Conservation (phyloP, 176 grass and related monocot species). For the Bothriochloa decipiens region DNA sequence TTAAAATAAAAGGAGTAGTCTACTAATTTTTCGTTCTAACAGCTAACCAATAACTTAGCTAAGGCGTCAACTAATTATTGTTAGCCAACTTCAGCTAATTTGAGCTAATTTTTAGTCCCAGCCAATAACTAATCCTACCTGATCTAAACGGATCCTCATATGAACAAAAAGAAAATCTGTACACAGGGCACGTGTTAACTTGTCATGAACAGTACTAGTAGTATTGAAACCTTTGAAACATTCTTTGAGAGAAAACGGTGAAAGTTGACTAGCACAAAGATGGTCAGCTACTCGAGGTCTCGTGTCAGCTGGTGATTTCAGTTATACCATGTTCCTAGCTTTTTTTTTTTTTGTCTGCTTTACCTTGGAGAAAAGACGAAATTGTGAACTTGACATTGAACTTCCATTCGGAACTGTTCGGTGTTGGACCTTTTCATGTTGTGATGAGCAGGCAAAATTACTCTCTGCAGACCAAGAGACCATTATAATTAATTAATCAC, state of each 20-base stretch:
- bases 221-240: background rate
- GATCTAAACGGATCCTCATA: background rate
- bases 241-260: background rate
- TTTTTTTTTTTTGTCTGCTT: background rate
- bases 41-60: too few species aligned
- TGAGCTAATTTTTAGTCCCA: background rate
- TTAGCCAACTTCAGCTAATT: background rate
- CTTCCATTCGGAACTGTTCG: background rate
- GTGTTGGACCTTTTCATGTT: constrained; percentile 4
- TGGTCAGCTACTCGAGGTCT: background rate
- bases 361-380: background rate
- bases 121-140: background rate
- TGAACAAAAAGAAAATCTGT: too few species aligned
- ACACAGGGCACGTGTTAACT: background rate
- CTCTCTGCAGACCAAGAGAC: background rate
- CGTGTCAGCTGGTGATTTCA: background rate
- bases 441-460: background rate
- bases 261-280: background rate
- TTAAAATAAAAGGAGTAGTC: too few species aligned
- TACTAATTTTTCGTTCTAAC: too few species aligned
- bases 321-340: background rate
- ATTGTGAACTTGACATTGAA: background rate
- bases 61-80: too few species aligned
- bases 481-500: too few species aligned
- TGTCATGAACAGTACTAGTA: background rate